A percentile compares a stretch with the other conserved stretches of the same genome.
Conservation (phyloP, 176 grass and related monocot species). For the Carex littledalei region DNA sequence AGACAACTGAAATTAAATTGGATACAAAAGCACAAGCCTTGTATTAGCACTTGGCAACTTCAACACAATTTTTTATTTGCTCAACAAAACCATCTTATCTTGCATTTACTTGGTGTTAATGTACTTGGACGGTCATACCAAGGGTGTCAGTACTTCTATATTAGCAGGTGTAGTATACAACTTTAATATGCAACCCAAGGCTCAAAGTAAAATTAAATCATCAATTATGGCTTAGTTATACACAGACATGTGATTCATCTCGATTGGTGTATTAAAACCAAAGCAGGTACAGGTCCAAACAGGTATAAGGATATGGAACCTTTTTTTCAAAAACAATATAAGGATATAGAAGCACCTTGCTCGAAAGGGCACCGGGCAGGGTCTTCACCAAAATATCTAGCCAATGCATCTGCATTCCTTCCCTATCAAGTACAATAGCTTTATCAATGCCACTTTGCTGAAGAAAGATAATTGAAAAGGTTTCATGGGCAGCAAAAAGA, state of each 20-base stretch:
- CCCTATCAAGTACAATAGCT: constrained; percentile 45
- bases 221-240: not conserved
- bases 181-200: not conserved
- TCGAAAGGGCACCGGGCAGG: constrained; percentile 86
- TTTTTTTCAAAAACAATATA: not conserved
- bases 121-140: not conserved
- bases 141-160: not conserved
- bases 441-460: constrained; percentile 8
- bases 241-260: not conserved
- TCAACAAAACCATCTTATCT: not conserved
- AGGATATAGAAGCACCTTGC: constrained; percentile 56
- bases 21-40: constrained; percentile 9
- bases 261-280: not conserved
- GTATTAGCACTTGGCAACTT: not conserved
- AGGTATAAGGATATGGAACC: constrained; percentile 12
- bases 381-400: constrained; percentile 99
- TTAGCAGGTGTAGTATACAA: not conserved
- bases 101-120: constrained; percentile 1
- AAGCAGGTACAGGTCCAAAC: constrained; percentile 3
- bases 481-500: constrained; percentile 4
- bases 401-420: constrained; percentile 92
- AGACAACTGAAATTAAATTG: constrained; percentile 50
- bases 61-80: not conserved
- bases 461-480: not conserved
- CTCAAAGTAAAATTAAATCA: not conserved